phyloP scores from a whole-genome alignment of 352 stramenopile species.

The Phytophthora kernoviae region DNA sequence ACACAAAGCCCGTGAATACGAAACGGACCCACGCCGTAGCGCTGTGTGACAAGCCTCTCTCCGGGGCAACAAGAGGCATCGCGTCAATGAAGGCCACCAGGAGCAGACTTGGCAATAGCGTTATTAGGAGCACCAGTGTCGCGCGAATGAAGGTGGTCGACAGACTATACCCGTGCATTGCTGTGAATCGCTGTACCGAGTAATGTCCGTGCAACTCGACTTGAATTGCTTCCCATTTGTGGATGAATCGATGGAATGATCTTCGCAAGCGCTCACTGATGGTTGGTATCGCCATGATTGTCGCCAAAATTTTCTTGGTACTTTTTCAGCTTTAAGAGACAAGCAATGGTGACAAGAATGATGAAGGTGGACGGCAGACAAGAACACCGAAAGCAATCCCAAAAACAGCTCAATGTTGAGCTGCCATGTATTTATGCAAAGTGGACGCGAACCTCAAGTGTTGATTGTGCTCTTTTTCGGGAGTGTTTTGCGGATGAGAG shows the following conservation, averaged over 20 bases:
- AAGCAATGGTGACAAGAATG: too few species aligned
- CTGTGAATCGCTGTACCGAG: slow-evolving; percentile 14
- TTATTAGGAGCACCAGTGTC: slow-evolving; percentile 3
- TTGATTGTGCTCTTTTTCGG: too few species aligned
- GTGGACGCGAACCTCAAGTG: too few species aligned
- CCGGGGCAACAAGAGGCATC: slow-evolving; percentile 14
- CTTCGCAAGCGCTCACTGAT: slow-evolving; percentile 5
- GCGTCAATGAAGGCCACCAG: slow-evolving; percentile 20
- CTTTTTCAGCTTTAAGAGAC: too few species aligned
- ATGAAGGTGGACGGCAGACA: too few species aligned
- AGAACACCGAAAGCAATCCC: too few species aligned
- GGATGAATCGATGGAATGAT: slow-evolving; percentile 11
- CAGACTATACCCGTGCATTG: slow-evolving; percentile 14
- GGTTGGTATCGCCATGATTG: slow-evolving; percentile 2
- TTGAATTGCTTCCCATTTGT: slow-evolving; percentile 27
- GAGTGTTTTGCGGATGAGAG: too few species aligned
- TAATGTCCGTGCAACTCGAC: slow-evolving; percentile 28
- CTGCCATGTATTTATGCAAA: too few species aligned
- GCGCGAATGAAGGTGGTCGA: slow-evolving; percentile 8
- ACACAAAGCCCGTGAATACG: slow-evolving; percentile 19
- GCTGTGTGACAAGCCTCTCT: slow-evolving; percentile 12
- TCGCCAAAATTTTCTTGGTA: not conserved
- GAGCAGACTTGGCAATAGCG: slow-evolving; percentile 17
- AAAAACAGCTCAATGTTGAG: too few species aligned
- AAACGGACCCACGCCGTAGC: slow-evolving; percentile 9